Evolutionary conservation across 169 alveolate species (phyloP).

Genomic region (Plasmodium falciparum): DNA sequence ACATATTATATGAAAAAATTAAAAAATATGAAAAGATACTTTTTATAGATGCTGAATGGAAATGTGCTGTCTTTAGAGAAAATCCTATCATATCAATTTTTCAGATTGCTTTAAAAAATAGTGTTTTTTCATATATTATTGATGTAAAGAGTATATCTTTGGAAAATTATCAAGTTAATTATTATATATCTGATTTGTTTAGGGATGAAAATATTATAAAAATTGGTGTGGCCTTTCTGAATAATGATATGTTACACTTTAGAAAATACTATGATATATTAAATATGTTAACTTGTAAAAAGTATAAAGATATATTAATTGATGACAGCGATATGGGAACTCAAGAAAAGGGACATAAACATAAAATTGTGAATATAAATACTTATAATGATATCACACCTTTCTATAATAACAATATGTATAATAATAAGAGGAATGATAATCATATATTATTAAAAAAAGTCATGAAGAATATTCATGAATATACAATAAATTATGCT

Average conservation of each 20-base stretch:
- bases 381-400: too few relatives aligned
- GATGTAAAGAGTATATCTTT: constrained; percentile 45
- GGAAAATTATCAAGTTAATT: constrained; percentile 60
- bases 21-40: constrained; percentile 46
- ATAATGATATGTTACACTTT: constrained; percentile 57
- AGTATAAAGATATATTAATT: constrained; percentile 31
- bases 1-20: constrained; percentile 28
- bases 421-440: neutral
- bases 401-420: too few relatives aligned
- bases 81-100: constrained; percentile 48
- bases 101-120: constrained; percentile 55
- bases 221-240: constrained; percentile 70
- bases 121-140: constrained; percentile 18
- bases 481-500: neutral
- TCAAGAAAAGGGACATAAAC: neutral
- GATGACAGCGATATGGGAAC: neutral
- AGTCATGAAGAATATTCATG: constrained; percentile 10
- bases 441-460: constrained; percentile 13
- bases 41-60: constrained; percentile 72
- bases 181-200: constrained; percentile 51
- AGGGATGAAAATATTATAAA: constrained; percentile 58
- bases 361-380: neutral
- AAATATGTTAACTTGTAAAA: constrained; percentile 24
- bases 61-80: constrained; percentile 52
- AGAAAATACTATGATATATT: constrained; percentile 50